These are phyloP conservation scores for Tetrahymena borealis DNA, from an alignment of 73 alveolate genomes.

Conservation along the genomic window DNA sequence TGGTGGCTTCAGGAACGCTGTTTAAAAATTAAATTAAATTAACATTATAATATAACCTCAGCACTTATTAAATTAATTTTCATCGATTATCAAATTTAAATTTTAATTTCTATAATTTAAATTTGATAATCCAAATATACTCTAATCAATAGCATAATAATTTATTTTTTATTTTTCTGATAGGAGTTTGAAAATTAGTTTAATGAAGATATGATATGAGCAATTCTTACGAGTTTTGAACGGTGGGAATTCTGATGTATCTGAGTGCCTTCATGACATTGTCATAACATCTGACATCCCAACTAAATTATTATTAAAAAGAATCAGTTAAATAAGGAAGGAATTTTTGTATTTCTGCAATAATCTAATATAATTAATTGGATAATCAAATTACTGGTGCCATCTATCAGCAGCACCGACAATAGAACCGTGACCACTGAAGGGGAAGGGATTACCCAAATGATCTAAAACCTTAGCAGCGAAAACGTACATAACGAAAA, in stretches of 20 bases:
- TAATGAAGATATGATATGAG: background rate
- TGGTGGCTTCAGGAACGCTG: constrained; percentile 18
- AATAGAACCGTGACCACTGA: constrained; percentile 18
- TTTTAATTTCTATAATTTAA: no score
- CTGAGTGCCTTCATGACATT: constrained; percentile 23
- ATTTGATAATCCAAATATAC: no score
- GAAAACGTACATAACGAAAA: constrained; percentile 37
- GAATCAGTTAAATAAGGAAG: background rate
- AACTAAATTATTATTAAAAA: constrained; percentile 11
- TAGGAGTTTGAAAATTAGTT: background rate
- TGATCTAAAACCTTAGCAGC: constrained; percentile 40
- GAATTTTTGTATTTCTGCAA: background rate
- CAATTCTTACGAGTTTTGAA: background rate
- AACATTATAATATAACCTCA: background rate
- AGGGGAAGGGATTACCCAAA: constrained; percentile 31
- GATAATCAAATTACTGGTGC: background rate
- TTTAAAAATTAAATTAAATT: background rate
- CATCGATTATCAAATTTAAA: no score
- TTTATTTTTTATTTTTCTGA: no score
- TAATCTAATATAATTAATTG: no score
- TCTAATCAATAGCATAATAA: no score
- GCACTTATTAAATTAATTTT: background rate
- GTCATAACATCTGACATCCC: constrained; percentile 28
- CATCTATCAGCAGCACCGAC: constrained; percentile 6
- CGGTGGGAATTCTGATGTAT: constrained; percentile 23